Evolutionary conservation across 2,329 filamentous ascomycete species (phyloP).

Genomic region (Fusarium chlamydosporum): DNA sequence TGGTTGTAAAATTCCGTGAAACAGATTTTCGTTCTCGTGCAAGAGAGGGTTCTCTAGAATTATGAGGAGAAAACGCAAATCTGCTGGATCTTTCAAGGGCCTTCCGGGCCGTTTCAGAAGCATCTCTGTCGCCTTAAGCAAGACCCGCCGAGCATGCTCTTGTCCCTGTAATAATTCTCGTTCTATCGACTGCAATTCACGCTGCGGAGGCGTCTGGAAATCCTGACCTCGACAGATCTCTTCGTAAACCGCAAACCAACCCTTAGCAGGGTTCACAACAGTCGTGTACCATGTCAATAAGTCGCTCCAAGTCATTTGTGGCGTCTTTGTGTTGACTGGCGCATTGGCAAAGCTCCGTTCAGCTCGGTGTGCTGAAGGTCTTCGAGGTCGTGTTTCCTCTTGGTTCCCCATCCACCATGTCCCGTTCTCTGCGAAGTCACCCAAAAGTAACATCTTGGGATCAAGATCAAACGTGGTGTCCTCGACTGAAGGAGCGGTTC

Average conservation of each 20-base stretch:
- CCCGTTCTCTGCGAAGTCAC: conserved; percentile 84
- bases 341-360: conserved; percentile 40
- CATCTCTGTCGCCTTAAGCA: conserved; percentile 84
- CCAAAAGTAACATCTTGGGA: conserved; percentile 79
- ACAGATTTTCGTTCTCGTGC: conserved; percentile 61
- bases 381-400: conserved; percentile 51
- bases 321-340: conserved; percentile 59
- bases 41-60: conserved; percentile 84
- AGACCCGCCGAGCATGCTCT: conserved; percentile 74
- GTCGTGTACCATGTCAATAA: conserved; percentile 81
- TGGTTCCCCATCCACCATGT: conserved; percentile 82
- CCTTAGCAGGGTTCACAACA: conserved; percentile 75
- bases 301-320: conserved; percentile 81
- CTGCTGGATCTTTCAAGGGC: conserved; percentile 74
- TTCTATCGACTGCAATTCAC: conserved; percentile 63
- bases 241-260: conserved; percentile 74
- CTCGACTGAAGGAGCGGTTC: conserved; percentile 39
- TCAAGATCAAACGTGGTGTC: conserved; percentile 69
- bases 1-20: conserved; percentile 59
- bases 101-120: conserved; percentile 84
- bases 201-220: conserved; percentile 55
- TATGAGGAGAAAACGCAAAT: conserved; percentile 83
- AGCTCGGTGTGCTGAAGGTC: conserved; percentile 33
- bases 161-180: conserved; percentile 69
- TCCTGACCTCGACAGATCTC: conserved; percentile 57